Evolutionary conservation across 495 filamentous ascomycete species (phyloP), one percentile per base, ranked within the genome.

Genomic region (Talaromyces stipitatus): DNA sequence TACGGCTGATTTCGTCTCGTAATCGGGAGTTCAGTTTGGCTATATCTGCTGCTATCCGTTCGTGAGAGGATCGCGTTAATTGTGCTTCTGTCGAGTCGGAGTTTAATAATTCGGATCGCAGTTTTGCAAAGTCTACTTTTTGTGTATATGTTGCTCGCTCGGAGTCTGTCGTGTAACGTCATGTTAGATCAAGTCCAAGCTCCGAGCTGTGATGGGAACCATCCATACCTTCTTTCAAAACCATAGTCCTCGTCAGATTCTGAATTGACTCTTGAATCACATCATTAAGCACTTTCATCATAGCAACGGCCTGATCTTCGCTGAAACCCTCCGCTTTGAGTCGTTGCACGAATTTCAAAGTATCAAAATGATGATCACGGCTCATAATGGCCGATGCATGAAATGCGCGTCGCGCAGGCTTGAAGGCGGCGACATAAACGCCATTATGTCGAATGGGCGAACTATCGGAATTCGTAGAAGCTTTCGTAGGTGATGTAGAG

Each of bases 121-220:
- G 84, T 77, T 97, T 96, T n/a, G 94, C 90, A 64, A 99, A 97
- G 74, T 99, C 94, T 56, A 99, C 95, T 72, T 97, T 97, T 67
- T 97, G 95, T 0, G 91, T 96, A 73, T 99, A 99, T 2, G 90
- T 95, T 5, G 90, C 86, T 62, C 77, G 62, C 61, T 81, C 79
- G 45, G 79, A 76, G 56, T 82, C 79, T 82, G 59, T 20, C 47
- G 41, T n/a, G 18, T 45, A 45, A 33, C 7, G 27, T 0, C 10
- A 27, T 20, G 28, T 36, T 23, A 23, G 50, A 5, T 54, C 56
- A 16, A 28, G 10, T 28, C 10, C 3, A 32, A 32, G 8, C 1
- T 3, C n/a, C 8, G 12, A n/a, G n/a, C n/a, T 23, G 4, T 14
- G 26, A 8, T 6, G 1, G 8, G 22, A 50, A 0, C 2, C 3